These are phyloP conservation scores for Ceratopteris richardii DNA, from an alignment of 75 land plant species.

Conservation along the genomic window DNA sequence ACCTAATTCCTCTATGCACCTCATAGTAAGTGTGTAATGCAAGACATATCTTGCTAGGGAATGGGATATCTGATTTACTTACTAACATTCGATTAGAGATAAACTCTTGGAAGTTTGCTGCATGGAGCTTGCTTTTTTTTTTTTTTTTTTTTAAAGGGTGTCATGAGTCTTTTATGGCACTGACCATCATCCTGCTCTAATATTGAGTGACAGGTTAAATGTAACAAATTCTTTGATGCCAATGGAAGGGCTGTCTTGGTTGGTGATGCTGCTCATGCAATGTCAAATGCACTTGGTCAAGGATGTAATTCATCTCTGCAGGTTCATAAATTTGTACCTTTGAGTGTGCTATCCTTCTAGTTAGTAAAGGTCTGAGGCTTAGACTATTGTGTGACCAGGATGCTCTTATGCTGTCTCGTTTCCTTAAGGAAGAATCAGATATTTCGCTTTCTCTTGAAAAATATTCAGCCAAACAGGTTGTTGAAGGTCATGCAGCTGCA, in stretches of 20 bases:
- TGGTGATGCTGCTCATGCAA: constrained; percentile 37
- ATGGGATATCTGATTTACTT: no score
- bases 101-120: no score
- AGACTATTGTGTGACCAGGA: constrained; percentile 28
- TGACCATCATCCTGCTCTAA: no score
- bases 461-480: constrained; percentile 21
- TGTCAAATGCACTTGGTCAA: constrained; percentile 40
- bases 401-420: constrained; percentile 14
- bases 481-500: constrained; percentile 33
- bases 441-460: constrained; percentile 16
- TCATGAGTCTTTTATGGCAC: no score
- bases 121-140: no score
- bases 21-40: no score
- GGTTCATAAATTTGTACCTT: constrained; percentile 6
- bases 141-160: no score
- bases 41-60: no score
- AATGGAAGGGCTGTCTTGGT: constrained; percentile 28
- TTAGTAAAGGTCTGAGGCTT: neutral
- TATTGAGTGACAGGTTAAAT: constrained; percentile 18
- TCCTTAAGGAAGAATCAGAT: constrained; percentile 16
- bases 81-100: no score
- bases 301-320: constrained; percentile 39
- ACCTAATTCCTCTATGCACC: no score
- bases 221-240: constrained; percentile 30
- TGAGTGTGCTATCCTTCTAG: neutral